These are phyloP conservation scores for Gautieria morchelliformis DNA, from an alignment of 768 basidiomycete genomes.

Conservation along the genomic window DNA sequence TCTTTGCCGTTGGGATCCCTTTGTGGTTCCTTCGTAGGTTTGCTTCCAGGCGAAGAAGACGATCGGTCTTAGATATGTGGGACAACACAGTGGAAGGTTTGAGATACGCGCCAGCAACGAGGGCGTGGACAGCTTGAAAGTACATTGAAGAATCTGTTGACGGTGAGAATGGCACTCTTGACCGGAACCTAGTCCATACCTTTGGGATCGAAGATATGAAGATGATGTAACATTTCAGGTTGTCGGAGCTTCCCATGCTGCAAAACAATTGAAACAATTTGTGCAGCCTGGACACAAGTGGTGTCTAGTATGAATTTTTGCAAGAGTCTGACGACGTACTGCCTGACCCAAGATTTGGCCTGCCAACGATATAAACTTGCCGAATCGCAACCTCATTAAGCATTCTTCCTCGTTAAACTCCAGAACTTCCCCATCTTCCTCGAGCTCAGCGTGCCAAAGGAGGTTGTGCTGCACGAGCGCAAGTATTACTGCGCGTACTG, in stretches of 20 bases:
- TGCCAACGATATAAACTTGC: slow-evolving; percentile 68
- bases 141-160: slow-evolving; percentile 33
- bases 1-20: slow-evolving; percentile 74
- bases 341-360: slow-evolving; percentile 58
- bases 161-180: neutral
- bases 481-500: slow-evolving; percentile 59
- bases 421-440: slow-evolving; percentile 64
- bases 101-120: slow-evolving; percentile 66
- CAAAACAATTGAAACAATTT: slow-evolving; percentile 66
- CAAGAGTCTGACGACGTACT: slow-evolving; percentile 34
- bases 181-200: slow-evolving; percentile 29
- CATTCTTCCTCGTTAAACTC: slow-evolving; percentile 83
- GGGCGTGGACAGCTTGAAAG: slow-evolving; percentile 52
- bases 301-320: slow-evolving; percentile 3
- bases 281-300: slow-evolving; percentile 45
- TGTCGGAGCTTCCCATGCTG: slow-evolving; percentile 81
- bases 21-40: slow-evolving; percentile 67
- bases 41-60: slow-evolving; percentile 67
- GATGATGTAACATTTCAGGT: slow-evolving; percentile 51
- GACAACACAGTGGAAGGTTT: slow-evolving; percentile 72
- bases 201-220: slow-evolving; percentile 47
- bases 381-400: slow-evolving; percentile 72
- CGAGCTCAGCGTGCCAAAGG: slow-evolving; percentile 71
- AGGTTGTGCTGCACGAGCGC: slow-evolving; percentile 87
- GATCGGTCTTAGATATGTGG: slow-evolving; percentile 73